phyloP scores from a whole-genome alignment of 1,284 basidiomycete genomes.

The Trichosporon ovoides region DNA sequence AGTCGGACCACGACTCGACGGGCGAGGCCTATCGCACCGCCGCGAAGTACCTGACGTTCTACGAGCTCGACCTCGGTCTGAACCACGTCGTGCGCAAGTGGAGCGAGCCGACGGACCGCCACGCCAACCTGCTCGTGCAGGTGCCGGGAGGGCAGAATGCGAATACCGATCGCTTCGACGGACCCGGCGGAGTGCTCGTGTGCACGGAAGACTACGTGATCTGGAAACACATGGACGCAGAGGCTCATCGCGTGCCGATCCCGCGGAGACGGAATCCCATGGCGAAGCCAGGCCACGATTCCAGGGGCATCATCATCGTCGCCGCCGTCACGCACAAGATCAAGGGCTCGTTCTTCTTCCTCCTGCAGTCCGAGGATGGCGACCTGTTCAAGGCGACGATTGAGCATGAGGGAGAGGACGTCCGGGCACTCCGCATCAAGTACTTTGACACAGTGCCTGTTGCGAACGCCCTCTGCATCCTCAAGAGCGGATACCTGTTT shows the following conservation, averaged over 20 bases:
- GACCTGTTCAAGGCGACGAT: slow-evolving; percentile 95
- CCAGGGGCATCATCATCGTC: slow-evolving; percentile 76
- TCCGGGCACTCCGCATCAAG: slow-evolving; percentile 83
- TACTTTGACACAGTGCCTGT: slow-evolving; percentile 96
- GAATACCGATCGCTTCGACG: slow-evolving; percentile 69
- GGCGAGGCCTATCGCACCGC: slow-evolving; percentile 85
- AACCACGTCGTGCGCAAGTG: slow-evolving; percentile 97
- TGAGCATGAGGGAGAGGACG: slow-evolving; percentile 91
- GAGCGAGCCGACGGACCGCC: slow-evolving; percentile 88
- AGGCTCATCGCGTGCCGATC: slow-evolving; percentile 81
- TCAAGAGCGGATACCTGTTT: slow-evolving; percentile 94
- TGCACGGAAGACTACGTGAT: slow-evolving; percentile 96
- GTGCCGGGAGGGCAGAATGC: slow-evolving; percentile 95
- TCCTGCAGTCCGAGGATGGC: slow-evolving; percentile 90
- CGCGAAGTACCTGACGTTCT: slow-evolving; percentile 94
- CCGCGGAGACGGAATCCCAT: slow-evolving; percentile 78
- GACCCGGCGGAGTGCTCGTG: slow-evolving; percentile 90
- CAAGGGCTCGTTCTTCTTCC: slow-evolving; percentile 98
- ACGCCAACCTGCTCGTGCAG: slow-evolving; percentile 89
- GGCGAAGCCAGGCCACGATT: slow-evolving; percentile 60
- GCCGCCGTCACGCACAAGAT: slow-evolving; percentile 97
- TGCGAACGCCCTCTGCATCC: slow-evolving; percentile 82
- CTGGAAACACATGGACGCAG: slow-evolving; percentile 85
- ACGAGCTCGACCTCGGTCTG: slow-evolving; percentile 89
- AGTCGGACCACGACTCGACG: slow-evolving; percentile 86